These are phyloP conservation scores for Isabelozyma heimii DNA, from an alignment of 805 yeast genomes.

Conservation along the genomic window DNA sequence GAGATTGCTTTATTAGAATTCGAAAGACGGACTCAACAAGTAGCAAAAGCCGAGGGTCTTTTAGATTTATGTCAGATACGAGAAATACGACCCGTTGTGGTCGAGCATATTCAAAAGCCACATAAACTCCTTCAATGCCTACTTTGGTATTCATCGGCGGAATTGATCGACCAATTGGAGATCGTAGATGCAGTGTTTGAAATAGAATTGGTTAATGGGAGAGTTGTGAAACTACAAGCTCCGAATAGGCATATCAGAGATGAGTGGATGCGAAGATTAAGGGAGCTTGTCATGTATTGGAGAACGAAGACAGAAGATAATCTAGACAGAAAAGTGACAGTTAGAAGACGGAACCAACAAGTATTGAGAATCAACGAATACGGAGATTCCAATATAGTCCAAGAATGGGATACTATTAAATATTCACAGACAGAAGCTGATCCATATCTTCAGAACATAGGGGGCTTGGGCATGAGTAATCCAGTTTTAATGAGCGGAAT, in stretches of 20 bases:
- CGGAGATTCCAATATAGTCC: conserved; percentile 53
- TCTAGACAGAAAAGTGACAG: conserved; percentile 25
- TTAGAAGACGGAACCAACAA: conserved; percentile 45
- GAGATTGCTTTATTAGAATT: conserved; percentile 59
- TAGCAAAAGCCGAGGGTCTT: conserved; percentile 57
- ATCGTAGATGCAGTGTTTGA: conserved; percentile 51
- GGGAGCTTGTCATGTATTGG: conserved; percentile 59
- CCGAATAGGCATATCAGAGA: conserved; percentile 47
- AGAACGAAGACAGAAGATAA: conserved; percentile 40
- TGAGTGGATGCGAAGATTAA: conserved; percentile 64
- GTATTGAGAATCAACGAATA: conserved; percentile 51
- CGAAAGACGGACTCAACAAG: conserved; percentile 55
- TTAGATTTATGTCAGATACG: conserved; percentile 56
- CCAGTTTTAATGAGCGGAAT: conserved; percentile 63
- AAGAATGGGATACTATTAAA: conserved; percentile 35
- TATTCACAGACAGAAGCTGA: conserved; percentile 58
- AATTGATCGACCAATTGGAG: conserved; percentile 20
- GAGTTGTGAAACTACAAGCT: conserved; percentile 53
- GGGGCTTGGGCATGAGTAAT: conserved; percentile 56
- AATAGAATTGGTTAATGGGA: conserved; percentile 46
- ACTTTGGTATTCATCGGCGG: conserved; percentile 28
- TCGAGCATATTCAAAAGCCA: conserved; percentile 13
- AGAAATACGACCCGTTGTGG: conserved; percentile 33
- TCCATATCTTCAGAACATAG: conserved; percentile 51
- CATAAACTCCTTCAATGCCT: conserved; percentile 25